Evolutionary conservation across 1,284 basidiomycete species (phyloP), one percentile per base, ranked within the genome.

Genomic region (Leccinum variabile): DNA sequence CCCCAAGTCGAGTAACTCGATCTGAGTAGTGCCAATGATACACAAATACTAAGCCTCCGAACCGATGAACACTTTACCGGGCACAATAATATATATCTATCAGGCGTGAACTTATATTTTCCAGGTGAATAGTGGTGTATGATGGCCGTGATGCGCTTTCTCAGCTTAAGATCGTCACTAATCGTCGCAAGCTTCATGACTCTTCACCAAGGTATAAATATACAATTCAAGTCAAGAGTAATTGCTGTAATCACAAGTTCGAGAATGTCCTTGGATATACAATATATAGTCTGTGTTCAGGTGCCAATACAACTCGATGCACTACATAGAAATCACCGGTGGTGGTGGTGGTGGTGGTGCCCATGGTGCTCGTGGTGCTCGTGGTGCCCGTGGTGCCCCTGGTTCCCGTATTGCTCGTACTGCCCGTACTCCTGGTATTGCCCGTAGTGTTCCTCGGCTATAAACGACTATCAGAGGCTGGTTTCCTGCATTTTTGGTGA

Each of bases 381-480:
- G 6, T 49, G 1, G 5, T 22, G n/a, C 5, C 4, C 41, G 10
- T 44, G 10, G 13, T 41, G 39, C 3, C 7, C 14, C 7, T 39
- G 37, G 14, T 14, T 2, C 41, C 41, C 41, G 2, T 46, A 6
- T 6, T 44, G n/a, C 11, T 7, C 44, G 10, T 46, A 7, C 13
- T 22, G 46, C 11, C 9, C 50, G 9, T 28, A n/a, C 28, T 52
- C 11, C 0, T 6, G 6, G 44, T 49, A 2, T 52, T 3, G 0
- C 50, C 16, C 50, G 37, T 66, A 14, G 22, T 53, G 25, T 0
- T 58, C 13, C 5, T 67, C 33, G 1, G 68, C 69, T 70, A 28
- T 9, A 25, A 8, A 0, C 16, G 1, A n/a, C 41, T 5, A 25
- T 70, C 30, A 72, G 60, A 10, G 3, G 0, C 10, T 22, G 13